phyloP scores from a whole-genome alignment of 306 rosid genomes.

The Vigna hirtella region DNA sequence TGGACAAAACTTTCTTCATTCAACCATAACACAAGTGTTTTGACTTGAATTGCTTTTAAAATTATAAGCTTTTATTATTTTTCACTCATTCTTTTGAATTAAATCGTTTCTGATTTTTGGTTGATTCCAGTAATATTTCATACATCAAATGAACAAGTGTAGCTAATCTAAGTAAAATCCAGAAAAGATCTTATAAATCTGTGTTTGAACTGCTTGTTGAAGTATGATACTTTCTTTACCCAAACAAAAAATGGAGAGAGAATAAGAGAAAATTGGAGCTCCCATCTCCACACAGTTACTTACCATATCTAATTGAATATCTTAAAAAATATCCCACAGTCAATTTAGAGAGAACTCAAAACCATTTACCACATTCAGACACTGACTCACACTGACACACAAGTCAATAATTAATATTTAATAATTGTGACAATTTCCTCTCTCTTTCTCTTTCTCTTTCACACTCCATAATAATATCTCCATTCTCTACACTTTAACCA shows the following conservation, averaged over 20 bases:
- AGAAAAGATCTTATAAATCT: no score
- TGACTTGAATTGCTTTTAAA: background rate
- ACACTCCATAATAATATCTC: background rate
- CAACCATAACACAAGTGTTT: background rate
- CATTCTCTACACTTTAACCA: no score
- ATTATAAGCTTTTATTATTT: background rate
- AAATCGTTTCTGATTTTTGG: background rate
- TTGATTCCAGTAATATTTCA: background rate
- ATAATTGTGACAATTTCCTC: background rate
- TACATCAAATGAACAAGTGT: background rate
- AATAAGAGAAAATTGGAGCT: background rate
- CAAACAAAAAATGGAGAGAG: background rate
- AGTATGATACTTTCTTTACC: no score
- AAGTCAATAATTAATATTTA: conserved; percentile 1
- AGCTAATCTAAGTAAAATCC: background rate
- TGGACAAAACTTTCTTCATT: background rate
- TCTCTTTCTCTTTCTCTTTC: background rate
- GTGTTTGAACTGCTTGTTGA: no score
- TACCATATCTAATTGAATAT: background rate
- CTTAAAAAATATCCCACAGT: background rate
- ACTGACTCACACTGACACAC: conserved; percentile 21
- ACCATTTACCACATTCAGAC: background rate
- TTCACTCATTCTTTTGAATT: background rate
- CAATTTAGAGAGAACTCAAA: background rate
- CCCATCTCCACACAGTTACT: background rate